These are phyloP conservation scores for Pyrus communis DNA, from an alignment of 306 rosid genomes.

Conservation along the genomic window DNA sequence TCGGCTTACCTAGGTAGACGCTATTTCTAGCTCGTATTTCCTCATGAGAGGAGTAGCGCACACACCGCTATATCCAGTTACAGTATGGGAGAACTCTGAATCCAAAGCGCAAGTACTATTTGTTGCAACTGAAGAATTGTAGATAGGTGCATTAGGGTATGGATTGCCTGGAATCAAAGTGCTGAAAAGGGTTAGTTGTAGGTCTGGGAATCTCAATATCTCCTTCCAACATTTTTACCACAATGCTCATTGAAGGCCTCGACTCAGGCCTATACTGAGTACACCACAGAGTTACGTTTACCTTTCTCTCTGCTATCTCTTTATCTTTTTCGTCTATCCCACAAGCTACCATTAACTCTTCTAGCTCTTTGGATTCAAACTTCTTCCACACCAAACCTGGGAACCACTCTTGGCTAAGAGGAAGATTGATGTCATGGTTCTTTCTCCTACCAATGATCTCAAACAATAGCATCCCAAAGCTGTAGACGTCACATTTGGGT, in stretches of 20 bases:
- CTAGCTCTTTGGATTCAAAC: slow-evolving; percentile 10
- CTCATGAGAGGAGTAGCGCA: slow-evolving; percentile 15
- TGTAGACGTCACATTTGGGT: slow-evolving; percentile 18
- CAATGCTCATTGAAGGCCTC: slow-evolving; percentile 39
- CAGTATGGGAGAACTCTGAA: not conserved
- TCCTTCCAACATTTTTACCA: slow-evolving; percentile 56
- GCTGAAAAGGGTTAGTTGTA: slow-evolving; percentile 28
- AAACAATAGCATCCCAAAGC: slow-evolving; percentile 40
- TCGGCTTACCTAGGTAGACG: not conserved
- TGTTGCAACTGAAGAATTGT: not conserved
- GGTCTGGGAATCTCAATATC: slow-evolving; percentile 30
- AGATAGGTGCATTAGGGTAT: not conserved
- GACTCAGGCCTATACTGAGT: slow-evolving; percentile 29
- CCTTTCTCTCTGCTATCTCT: slow-evolving; percentile 28
- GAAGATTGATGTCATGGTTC: slow-evolving; percentile 17
- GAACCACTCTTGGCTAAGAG: slow-evolving; percentile 35
- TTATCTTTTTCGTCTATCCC: slow-evolving; percentile 27
- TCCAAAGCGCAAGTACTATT: not conserved
- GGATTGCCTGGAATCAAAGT: slow-evolving; percentile 6
- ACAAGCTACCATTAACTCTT: slow-evolving; percentile 8
- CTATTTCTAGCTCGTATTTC: slow-evolving; percentile 19
- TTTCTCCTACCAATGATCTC: slow-evolving; percentile 40
- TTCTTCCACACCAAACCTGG: slow-evolving; percentile 38
- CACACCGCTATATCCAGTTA: not conserved
- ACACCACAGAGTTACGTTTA: slow-evolving; percentile 32